These are phyloP conservation scores for Fusarium hainanense DNA, from an alignment of 2,329 filamentous ascomycete species.

Conservation along the genomic window DNA sequence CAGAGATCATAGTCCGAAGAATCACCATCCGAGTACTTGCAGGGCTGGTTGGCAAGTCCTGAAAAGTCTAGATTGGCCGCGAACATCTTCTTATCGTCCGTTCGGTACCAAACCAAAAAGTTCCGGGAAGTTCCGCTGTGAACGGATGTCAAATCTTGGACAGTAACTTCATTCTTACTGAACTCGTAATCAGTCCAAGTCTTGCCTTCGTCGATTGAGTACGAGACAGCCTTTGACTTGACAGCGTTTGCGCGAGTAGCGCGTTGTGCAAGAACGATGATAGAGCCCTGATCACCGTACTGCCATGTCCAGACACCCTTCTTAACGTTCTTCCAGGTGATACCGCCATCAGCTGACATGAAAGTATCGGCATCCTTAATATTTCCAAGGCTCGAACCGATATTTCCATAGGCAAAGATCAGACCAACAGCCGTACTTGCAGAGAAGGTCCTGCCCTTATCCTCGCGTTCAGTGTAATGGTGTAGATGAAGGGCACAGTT, in stretches of 20 bases:
- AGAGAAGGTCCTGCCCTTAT: conserved; percentile 86
- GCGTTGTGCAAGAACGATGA: conserved; percentile 87
- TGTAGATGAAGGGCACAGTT: conserved; percentile 92
- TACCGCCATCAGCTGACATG: conserved; percentile 89
- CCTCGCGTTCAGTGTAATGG: conserved; percentile 89
- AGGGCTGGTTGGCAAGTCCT: conserved; percentile 78
- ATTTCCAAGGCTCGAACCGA: conserved; percentile 75
- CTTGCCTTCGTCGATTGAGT: conserved; percentile 82
- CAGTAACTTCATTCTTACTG: conserved; percentile 73
- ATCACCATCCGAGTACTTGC: conserved; percentile 73
- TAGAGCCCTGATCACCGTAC: conserved; percentile 93
- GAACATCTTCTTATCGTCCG: conserved; percentile 66
- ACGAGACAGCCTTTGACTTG: conserved; percentile 76
- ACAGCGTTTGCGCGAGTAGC: conserved; percentile 73
- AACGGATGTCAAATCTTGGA: conserved; percentile 86
- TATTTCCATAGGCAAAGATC: conserved; percentile 92
- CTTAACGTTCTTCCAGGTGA: conserved; percentile 86
- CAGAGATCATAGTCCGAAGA: conserved; percentile 82
- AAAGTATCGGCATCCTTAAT: conserved; percentile 86
- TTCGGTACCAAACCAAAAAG: conserved; percentile 87
- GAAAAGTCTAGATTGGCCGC: conserved; percentile 91
- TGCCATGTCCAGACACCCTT: conserved; percentile 94
- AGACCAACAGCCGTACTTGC: conserved; percentile 89
- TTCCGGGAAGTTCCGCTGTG: conserved; percentile 90
- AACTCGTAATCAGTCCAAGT: conserved; percentile 84